A percentile compares a stretch with the other conserved stretches of the same genome.
Conservation (phyloP, 768 basidiomycete genomes). For the Lepiota brunneoincarnata region DNA sequence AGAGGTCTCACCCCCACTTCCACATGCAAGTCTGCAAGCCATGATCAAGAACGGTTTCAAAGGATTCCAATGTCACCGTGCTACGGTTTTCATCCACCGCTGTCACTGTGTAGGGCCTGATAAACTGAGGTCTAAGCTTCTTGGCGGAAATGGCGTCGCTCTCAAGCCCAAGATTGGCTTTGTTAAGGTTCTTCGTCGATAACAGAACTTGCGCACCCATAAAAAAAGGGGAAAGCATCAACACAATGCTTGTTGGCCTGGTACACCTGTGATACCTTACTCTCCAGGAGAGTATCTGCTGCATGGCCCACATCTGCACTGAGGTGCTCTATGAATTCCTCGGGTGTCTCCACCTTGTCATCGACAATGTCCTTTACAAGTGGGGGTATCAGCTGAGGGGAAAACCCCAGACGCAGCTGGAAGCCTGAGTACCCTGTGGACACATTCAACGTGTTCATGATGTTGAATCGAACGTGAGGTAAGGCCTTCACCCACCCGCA, state of each 20-base stretch:
- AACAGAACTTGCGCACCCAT: constrained; percentile 32
- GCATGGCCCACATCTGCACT: constrained; percentile 21
- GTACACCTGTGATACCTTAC: constrained; percentile 26
- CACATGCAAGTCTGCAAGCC: no score
- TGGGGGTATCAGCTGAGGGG: constrained; percentile 25
- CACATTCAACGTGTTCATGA: constrained; percentile 31
- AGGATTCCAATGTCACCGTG: no score
- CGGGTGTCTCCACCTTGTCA: background rate
- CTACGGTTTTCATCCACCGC: no score
- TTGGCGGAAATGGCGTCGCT: constrained; percentile 20
- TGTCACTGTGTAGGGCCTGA: constrained; percentile 27
- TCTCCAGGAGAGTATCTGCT: constrained; percentile 24
- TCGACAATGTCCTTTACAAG: constrained; percentile 17
- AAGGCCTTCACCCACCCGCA: constrained; percentile 27
- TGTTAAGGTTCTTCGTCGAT: constrained; percentile 21
- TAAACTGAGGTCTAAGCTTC: constrained; percentile 35
- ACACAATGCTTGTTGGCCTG: constrained; percentile 26
- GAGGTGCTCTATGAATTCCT: constrained; percentile 7
- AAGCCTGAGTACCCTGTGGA: constrained; percentile 32
- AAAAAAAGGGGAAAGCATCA: constrained; percentile 19
- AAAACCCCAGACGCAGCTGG: constrained; percentile 21
- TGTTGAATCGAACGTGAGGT: constrained; percentile 24
- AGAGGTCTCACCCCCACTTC: no score
- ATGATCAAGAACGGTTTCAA: no score
- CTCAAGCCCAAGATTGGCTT: constrained; percentile 26